Evolutionary conservation across 2,329 filamentous ascomycete species (phyloP).

Genomic region (Boeremia exigua): DNA sequence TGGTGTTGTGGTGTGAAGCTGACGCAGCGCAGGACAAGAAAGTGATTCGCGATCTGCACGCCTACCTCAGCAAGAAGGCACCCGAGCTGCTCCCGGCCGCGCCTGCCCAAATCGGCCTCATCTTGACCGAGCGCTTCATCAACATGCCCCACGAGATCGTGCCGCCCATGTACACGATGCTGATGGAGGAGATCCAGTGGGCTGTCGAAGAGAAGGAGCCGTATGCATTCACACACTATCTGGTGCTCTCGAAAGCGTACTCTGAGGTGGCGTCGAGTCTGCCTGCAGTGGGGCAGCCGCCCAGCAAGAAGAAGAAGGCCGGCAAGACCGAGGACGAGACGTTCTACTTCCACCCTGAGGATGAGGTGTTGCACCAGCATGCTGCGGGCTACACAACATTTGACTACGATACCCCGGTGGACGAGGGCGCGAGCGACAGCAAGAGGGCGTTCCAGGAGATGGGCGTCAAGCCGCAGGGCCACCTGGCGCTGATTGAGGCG

Average conservation of each 20-base stretch:
- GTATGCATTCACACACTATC: conserved; percentile 90
- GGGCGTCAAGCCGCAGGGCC: conserved; percentile 83
- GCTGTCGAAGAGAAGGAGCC: conserved; percentile 90
- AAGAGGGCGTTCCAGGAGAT: conserved; percentile 94
- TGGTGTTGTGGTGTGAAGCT: neutral
- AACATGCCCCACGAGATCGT: conserved; percentile 95
- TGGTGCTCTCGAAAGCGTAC: conserved; percentile 92
- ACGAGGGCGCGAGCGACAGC: conserved; percentile 83
- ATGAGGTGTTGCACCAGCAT: conserved; percentile 83
- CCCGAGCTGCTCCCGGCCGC: conserved; percentile 46
- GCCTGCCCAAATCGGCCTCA: conserved; percentile 71
- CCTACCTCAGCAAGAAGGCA: conserved; percentile 67
- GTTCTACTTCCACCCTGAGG: conserved; percentile 96
- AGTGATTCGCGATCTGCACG: conserved; percentile 71
- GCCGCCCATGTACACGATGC: conserved; percentile 93
- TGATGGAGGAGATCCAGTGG: conserved; percentile 87
- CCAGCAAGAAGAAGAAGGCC: conserved; percentile 54
- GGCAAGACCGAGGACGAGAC: conserved; percentile 55
- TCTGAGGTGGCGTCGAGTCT: conserved; percentile 83
- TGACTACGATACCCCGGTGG: conserved; percentile 77
- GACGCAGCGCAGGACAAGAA: conserved; percentile 63
- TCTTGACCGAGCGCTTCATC: conserved; percentile 92
- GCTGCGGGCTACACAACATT: conserved; percentile 73
- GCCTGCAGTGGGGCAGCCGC: conserved; percentile 56
- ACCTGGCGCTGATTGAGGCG: conserved; percentile 86